phyloP scores from a whole-genome alignment of 2,329 filamentous ascomycete species.

The Penicillium sp. region DNA sequence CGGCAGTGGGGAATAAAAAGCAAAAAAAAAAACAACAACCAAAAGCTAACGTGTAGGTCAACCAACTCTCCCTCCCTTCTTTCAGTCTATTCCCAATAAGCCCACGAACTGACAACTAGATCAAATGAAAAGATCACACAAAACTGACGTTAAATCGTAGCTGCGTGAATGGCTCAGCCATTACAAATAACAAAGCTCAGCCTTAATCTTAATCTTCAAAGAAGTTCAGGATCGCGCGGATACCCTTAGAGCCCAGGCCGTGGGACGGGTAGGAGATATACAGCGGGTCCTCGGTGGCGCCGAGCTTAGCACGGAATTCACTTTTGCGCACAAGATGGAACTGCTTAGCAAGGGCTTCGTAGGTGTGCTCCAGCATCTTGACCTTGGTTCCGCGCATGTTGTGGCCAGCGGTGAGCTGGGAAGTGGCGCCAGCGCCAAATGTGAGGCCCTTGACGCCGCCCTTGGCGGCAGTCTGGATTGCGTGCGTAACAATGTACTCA shows the following conservation, averaged over 20 bases:
- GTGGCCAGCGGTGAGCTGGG: constrained; percentile 72
- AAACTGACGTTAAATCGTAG: constrained; percentile 13
- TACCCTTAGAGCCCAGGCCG: constrained; percentile 76
- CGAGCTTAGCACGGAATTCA: constrained; percentile 89
- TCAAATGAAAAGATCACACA: neutral
- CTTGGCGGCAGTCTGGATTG: constrained; percentile 61
- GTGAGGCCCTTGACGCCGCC: constrained; percentile 68
- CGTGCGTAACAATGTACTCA: constrained; percentile 74
- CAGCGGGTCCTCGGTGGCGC: constrained; percentile 76
- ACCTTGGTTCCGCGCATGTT: constrained; percentile 79
- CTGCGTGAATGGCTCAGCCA: neutral
- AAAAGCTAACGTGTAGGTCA: neutral
- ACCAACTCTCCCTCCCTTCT: neutral
- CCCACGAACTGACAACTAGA: neutral
- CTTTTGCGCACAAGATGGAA: constrained; percentile 80
- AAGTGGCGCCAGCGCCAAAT: constrained; percentile 80
- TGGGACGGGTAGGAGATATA: constrained; percentile 89
- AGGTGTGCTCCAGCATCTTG: constrained; percentile 78
- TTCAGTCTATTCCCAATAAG: neutral
- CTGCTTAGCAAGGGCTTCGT: constrained; percentile 77
- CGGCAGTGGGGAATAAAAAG: constrained; percentile 3
- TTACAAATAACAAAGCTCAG: neutral
- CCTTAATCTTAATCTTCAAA: constrained; percentile 66
- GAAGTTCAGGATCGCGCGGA: constrained; percentile 84
- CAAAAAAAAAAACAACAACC: neutral